Evolutionary conservation across 371 early-diverging fungal genomes (phyloP), one percentile per base, ranked within the genome.

Genomic region (Scutellospora calospora): DNA sequence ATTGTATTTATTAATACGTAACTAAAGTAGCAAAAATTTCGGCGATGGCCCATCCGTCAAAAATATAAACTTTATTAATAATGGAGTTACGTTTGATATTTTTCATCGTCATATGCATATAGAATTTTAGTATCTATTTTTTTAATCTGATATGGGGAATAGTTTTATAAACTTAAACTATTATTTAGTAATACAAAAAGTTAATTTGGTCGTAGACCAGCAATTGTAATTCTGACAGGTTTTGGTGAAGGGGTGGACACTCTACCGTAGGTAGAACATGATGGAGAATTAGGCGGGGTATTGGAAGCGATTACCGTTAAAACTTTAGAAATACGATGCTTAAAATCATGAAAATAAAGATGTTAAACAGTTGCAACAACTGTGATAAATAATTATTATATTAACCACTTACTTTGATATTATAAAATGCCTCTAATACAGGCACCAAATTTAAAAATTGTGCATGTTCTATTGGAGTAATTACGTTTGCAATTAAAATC

Each of bases 291-390:
- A 71, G 72, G 71, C 73, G 73, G 54, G 73, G 31, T 72, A 29
- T 72, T 54, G 52, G 73, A 72, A 14, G 73, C 73, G 52, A 72
- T 72, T 72, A 72, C 73, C 55, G 52, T 72, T 72, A 71, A 71
- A 71, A 71, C 51, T 72, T 72, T 52, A n/a, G 73, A 29, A 72
- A 72, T 52, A 27, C 31, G 35, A 72, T 72, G 73, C 73, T 54
- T 72, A 72, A 72, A 72, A 72, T 72, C 41, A 69, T 41, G 41
- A 69, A 69, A 69, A 69, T n/a, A 69, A 69, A 41, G 45, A n/a
- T 41, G 69, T 69, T 69, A 69, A 69, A 69, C 20, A 18, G 38
- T 71, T 45, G 5, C 59, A 22, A 22, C 12, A 59, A 59, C 3
- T n/a, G n/a, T 59, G 22, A 5, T 22, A 59, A 59, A 59, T 25